Evolutionary conservation across 306 rosid species (phyloP).

Genomic region (barrel medic (Medicago truncatula)): MtrunA17r5.0-ANR NC_053046.1:38601001-38601500

Average conservation of each 20-base stretch:
- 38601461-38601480: neutral
- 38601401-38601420: slow-evolving; percentile 6
- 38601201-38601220: neutral
- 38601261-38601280: slow-evolving; percentile 46
- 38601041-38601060: slow-evolving; percentile 18
- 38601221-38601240: slow-evolving; percentile 2
- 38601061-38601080: slow-evolving; percentile 46
- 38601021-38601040: slow-evolving; percentile 20
- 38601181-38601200: neutral
- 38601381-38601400: neutral
- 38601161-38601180: slow-evolving; percentile 32
- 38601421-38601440: neutral
- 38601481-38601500: neutral
- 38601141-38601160: slow-evolving; percentile 40
- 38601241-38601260: slow-evolving; percentile 44
- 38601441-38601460: neutral
- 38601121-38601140: slow-evolving; percentile 44
- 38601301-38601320: neutral
- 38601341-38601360: neutral
- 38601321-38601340: slow-evolving; percentile 15
- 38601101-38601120: slow-evolving; percentile 47
- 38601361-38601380: neutral
- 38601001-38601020: slow-evolving; percentile 31
- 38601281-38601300: slow-evolving; percentile 39
- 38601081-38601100: slow-evolving; percentile 48